These are phyloP conservation scores for Cystobasidium slooffiae DNA, from an alignment of 1,284 basidiomycete species.

Conservation along the genomic window DNA sequence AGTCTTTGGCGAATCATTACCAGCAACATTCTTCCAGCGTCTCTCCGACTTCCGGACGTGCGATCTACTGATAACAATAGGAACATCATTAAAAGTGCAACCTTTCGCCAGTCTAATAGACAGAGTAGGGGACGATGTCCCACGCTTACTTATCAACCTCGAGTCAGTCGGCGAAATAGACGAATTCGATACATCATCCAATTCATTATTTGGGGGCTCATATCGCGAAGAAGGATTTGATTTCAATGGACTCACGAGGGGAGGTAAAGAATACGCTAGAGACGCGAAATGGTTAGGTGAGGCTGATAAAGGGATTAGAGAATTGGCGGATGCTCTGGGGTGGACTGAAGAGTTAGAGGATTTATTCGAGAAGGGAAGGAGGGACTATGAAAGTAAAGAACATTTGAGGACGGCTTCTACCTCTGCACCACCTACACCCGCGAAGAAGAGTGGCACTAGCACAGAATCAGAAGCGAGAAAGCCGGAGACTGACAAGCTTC, in stretches of 20 bases:
- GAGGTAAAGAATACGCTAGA: constrained; percentile 41
- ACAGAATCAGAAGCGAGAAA: background rate
- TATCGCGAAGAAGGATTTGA: constrained; percentile 48
- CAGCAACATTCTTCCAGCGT: constrained; percentile 57
- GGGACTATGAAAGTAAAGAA: constrained; percentile 35
- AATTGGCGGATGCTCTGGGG: constrained; percentile 45
- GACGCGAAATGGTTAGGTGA: constrained; percentile 48
- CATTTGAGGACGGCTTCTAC: constrained; percentile 18
- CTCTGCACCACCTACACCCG: constrained; percentile 19
- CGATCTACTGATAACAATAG: constrained; percentile 87
- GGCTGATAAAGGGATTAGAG: constrained; percentile 46
- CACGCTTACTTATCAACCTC: constrained; percentile 63
- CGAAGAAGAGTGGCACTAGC: constrained; percentile 12
- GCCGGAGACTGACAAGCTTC: too few relatives aligned
- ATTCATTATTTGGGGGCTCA: background rate
- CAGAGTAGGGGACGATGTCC: constrained; percentile 57
- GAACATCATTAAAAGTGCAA: constrained; percentile 78
- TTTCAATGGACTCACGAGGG: constrained; percentile 47
- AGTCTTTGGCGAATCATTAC: constrained; percentile 79
- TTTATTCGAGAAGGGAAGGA: constrained; percentile 34
- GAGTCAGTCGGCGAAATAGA: constrained; percentile 61
- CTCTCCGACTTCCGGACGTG: constrained; percentile 62
- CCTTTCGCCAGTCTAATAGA: constrained; percentile 63
- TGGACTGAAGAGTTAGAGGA: constrained; percentile 46
- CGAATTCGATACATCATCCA: constrained; percentile 18